Evolutionary conservation across 1,284 basidiomycete genomes (phyloP).

Genomic region (Cryptococcus sp.): DNA sequence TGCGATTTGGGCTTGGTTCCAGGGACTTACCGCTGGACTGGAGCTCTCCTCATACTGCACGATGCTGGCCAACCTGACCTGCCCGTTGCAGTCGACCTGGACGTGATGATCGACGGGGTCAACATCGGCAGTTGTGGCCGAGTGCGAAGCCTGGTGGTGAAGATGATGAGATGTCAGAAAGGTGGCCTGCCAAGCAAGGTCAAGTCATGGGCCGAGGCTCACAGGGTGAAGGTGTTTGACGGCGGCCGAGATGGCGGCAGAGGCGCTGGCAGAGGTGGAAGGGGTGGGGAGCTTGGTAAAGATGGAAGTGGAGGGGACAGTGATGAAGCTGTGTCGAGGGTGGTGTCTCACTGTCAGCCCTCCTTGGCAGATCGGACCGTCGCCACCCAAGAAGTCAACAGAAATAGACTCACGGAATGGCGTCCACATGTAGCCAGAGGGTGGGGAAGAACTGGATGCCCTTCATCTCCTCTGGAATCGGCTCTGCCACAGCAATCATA

Average conservation of each 20-base stretch:
- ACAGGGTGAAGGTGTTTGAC: constrained; percentile 42
- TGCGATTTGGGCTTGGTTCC: too few relatives aligned
- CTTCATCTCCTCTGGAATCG: constrained; percentile 29
- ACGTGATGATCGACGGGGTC: constrained; percentile 34
- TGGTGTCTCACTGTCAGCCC: too few relatives aligned
- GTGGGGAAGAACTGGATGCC: constrained; percentile 31
- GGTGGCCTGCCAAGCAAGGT: neutral
- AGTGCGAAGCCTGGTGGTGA: constrained; percentile 33
- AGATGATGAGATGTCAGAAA: neutral
- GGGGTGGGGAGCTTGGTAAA: constrained; percentile 39
- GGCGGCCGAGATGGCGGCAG: constrained; percentile 35
- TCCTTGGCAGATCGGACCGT: neutral
- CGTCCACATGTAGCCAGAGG: constrained; percentile 40
- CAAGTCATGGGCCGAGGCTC: constrained; percentile 3
- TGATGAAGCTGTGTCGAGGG: constrained; percentile 39
- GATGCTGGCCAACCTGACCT: constrained; percentile 36
- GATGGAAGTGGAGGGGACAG: constrained; percentile 36
- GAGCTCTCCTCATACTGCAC: constrained; percentile 42
- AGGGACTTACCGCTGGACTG: constrained; percentile 29
- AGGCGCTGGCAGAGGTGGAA: constrained; percentile 36
- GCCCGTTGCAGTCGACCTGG: constrained; percentile 38
- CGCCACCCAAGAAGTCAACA: neutral
- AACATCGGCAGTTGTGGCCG: constrained; percentile 32
- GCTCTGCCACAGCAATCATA: constrained; percentile 35
- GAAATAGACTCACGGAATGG: constrained; percentile 33